A percentile compares a stretch with the other conserved stretches of the same genome.
phyloP scores from a whole-genome alignment of 768 basidiomycete genomes.

The Amanita phalloides region DNA sequence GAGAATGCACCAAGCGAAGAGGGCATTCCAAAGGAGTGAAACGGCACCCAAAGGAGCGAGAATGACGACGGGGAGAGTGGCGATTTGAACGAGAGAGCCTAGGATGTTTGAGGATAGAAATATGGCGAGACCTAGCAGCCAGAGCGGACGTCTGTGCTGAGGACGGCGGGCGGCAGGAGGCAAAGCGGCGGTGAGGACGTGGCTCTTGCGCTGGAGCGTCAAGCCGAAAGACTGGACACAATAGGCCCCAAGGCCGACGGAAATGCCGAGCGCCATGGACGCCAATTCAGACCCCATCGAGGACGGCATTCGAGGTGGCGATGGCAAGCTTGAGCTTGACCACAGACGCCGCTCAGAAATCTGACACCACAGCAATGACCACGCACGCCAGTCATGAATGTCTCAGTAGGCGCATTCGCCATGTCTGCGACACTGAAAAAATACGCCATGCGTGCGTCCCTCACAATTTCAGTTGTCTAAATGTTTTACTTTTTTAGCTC shows the following conservation, averaged over 20 bases:
- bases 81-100: conserved; percentile 86
- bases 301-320: too few relatives aligned
- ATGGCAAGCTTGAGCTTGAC: too few relatives aligned
- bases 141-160: conserved; percentile 79
- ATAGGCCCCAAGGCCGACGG: conserved; percentile 67
- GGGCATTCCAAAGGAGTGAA: conserved; percentile 88
- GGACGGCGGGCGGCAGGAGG: conserved; percentile 53
- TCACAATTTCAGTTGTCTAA: too few relatives aligned
- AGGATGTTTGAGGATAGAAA: conserved; percentile 85
- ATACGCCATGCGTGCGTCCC: too few relatives aligned
- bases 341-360: too few relatives aligned
- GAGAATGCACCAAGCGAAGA: conserved; percentile 77
- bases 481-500: too few relatives aligned
- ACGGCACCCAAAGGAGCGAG: conserved; percentile 91
- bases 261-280: conserved; percentile 33
- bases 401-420: too few relatives aligned
- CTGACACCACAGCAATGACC: too few relatives aligned
- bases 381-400: too few relatives aligned
- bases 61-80: conserved; percentile 88
- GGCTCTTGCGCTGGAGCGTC: conserved; percentile 89
- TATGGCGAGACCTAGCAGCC: conserved; percentile 78
- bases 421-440: too few relatives aligned
- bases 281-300: too few relatives aligned
- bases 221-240: conserved; percentile 87
- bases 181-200: conserved; percentile 69